Evolutionary conservation across 805 yeast genomes (phyloP).

Genomic region (Ogataea chonburiensis): DNA sequence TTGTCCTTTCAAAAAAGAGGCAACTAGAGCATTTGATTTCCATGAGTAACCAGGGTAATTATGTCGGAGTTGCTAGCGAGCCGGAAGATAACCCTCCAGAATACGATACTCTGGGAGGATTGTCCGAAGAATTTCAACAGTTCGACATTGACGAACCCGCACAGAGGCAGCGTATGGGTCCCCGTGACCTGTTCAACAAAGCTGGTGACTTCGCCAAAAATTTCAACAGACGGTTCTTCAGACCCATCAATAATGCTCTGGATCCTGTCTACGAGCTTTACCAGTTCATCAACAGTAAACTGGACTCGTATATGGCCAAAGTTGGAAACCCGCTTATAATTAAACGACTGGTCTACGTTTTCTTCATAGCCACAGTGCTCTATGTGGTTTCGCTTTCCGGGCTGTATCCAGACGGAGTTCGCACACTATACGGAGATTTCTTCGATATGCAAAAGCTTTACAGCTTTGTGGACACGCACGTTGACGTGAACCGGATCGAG

Average conservation of each 20-base stretch:
- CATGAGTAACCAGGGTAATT: conserved; percentile 14
- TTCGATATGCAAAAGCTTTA: conserved; percentile 56
- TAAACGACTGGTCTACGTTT: conserved; percentile 70
- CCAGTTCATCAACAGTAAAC: conserved; percentile 39
- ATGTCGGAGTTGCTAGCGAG: conserved; percentile 11
- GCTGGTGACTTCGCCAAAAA: conserved; percentile 42
- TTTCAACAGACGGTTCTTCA: conserved; percentile 38
- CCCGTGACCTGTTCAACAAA: conserved; percentile 31
- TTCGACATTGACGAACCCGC: conserved; percentile 47
- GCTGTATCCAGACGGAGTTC: conserved; percentile 42
- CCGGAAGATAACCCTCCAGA: conserved; percentile 27
- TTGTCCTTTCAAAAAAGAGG: conserved; percentile 1
- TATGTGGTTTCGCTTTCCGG: conserved; percentile 61
- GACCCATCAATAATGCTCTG: conserved; percentile 44
- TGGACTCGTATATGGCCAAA: conserved; percentile 58
- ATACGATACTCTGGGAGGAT: conserved; percentile 15
- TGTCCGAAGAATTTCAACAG: conserved; percentile 31
- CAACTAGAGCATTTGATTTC: not conserved
- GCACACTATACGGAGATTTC: conserved; percentile 53
- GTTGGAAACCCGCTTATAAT: conserved; percentile 87
- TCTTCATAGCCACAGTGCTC: conserved; percentile 57
- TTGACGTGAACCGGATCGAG: conserved; percentile 58
- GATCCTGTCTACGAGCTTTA: conserved; percentile 55
- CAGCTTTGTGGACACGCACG: conserved; percentile 46
- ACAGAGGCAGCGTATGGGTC: conserved; percentile 12